Conservation (phyloP, 176 grass and related monocot genomes). For the Panicum miliaceum region DNA sequence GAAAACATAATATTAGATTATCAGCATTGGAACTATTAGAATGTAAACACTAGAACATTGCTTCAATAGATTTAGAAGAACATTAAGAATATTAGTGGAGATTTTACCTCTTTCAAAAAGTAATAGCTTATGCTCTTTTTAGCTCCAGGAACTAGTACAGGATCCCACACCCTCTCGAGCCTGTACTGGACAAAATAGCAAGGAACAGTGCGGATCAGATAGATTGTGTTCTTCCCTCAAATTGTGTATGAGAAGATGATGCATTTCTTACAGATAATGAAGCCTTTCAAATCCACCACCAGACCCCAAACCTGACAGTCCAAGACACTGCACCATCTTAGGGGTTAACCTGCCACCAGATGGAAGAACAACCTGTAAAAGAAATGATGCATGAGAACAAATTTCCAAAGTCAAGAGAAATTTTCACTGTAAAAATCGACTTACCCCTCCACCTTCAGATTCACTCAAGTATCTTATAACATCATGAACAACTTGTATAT, state of each 20-base stretch:
- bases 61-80: conserved; percentile 14
- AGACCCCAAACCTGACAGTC: conserved; percentile 79
- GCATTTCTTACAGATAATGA: conserved; percentile 80
- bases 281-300: conserved; percentile 91
- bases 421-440: conserved; percentile 31
- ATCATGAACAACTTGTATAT: conserved; percentile 72
- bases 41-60: conserved; percentile 17
- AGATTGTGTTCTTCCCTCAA: neutral
- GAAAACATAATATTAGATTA: conserved; percentile 38
- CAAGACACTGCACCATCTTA: conserved; percentile 88
- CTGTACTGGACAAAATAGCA: conserved; percentile 50
- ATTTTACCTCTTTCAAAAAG: conserved; percentile 89
- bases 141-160: conserved; percentile 73
- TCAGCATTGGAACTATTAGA: conserved; percentile 2
- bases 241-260: conserved; percentile 27
- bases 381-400: conserved; percentile 20
- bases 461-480: conserved; percentile 73
- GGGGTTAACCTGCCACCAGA: conserved; percentile 89
- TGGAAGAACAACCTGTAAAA: conserved; percentile 74
- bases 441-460: conserved; percentile 85
- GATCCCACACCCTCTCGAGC: conserved; percentile 97
- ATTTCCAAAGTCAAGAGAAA: conserved; percentile 5
- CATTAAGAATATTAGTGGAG: neutral
- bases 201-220: conserved; percentile 17
- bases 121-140: conserved; percentile 81